These are phyloP conservation scores for Colletotrichum sansevieriae DNA, from an alignment of 2,329 filamentous ascomycete genomes.

Conservation along the genomic window DNA sequence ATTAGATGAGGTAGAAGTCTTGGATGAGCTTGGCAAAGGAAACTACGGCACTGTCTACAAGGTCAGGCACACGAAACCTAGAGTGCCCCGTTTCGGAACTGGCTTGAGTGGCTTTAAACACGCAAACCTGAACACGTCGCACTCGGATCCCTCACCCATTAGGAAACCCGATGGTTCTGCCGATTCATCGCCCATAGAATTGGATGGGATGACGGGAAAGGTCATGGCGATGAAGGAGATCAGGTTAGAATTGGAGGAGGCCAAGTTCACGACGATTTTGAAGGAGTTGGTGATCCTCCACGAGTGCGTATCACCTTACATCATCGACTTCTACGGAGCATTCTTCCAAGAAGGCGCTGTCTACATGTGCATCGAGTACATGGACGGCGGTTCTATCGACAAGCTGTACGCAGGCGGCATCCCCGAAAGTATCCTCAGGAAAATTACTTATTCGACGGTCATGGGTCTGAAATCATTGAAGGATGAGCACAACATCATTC, in stretches of 20 bases:
- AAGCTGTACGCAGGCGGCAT: conserved; percentile 93
- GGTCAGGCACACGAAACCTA: conserved; percentile 83
- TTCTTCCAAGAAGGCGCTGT: conserved; percentile 99
- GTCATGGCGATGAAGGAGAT: conserved; percentile 99
- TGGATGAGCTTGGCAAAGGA: conserved; percentile 95
- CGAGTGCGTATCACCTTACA: conserved; percentile 93
- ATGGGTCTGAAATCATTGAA: conserved; percentile 94
- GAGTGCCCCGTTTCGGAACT: conserved; percentile 68
- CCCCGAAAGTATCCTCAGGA: conserved; percentile 87
- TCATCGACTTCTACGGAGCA: conserved; percentile 98
- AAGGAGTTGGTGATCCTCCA: conserved; percentile 98
- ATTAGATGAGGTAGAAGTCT: conserved; percentile 91
- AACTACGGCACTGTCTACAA: conserved; percentile 99
- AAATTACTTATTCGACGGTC: conserved; percentile 90
- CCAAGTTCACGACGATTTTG: conserved; percentile 96
- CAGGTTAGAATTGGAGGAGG: conserved; percentile 92
- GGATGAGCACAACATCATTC: conserved; percentile 99
- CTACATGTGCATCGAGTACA: conserved; percentile 99
- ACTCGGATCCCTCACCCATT: conserved; percentile 52
- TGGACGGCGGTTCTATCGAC: conserved; percentile 98
- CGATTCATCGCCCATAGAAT: conserved; percentile 46
- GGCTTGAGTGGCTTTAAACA: conserved; percentile 66
- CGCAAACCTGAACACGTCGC: conserved; percentile 52
- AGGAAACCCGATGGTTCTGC: conserved; percentile 47
- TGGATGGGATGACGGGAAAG: conserved; percentile 73